Percentiles rank a stretch among this genome's conserved stretches.
phyloP scores from a whole-genome alignment of 2,329 filamentous ascomycete species.

The Microdochium paspali region DNA sequence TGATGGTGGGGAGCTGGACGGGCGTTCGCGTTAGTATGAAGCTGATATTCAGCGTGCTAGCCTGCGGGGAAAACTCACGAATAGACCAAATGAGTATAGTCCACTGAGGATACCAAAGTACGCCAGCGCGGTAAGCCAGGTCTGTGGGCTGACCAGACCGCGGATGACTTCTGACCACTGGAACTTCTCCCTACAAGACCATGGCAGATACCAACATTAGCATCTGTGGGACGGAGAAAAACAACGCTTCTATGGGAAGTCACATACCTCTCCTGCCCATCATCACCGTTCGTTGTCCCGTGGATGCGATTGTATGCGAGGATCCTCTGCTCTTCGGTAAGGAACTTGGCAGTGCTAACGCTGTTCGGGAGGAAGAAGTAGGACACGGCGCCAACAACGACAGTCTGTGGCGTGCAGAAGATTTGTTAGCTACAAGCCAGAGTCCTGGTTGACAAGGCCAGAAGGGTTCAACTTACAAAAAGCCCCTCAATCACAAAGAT shows the following conservation, averaged over 20 bases:
- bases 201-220: neutral
- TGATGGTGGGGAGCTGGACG: constrained; percentile 50
- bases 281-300: constrained; percentile 15
- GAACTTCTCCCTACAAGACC: constrained; percentile 33
- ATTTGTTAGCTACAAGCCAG: neutral
- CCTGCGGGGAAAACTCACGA: constrained; percentile 29
- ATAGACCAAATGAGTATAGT: constrained; percentile 55
- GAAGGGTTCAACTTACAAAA: constrained; percentile 23
- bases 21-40: neutral
- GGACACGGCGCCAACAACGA: constrained; percentile 39
- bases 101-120: constrained; percentile 52
- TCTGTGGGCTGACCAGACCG: constrained; percentile 49
- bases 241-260: constrained; percentile 11
- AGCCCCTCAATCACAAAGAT: constrained; percentile 54
- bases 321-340: constrained; percentile 40
- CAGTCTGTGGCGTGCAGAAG: constrained; percentile 30
- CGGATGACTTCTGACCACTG: constrained; percentile 52
- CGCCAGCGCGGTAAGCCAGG: constrained; percentile 53
- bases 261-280: constrained; percentile 23
- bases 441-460: too few species aligned
- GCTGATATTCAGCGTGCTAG: neutral
- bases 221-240: neutral
- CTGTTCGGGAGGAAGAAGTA: constrained; percentile 47
- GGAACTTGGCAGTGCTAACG: constrained; percentile 41
- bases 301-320: constrained; percentile 35